phyloP scores from a whole-genome alignment of 495 filamentous ascomycete genomes.

The Hyphodiscus hymeniophilus region DNA sequence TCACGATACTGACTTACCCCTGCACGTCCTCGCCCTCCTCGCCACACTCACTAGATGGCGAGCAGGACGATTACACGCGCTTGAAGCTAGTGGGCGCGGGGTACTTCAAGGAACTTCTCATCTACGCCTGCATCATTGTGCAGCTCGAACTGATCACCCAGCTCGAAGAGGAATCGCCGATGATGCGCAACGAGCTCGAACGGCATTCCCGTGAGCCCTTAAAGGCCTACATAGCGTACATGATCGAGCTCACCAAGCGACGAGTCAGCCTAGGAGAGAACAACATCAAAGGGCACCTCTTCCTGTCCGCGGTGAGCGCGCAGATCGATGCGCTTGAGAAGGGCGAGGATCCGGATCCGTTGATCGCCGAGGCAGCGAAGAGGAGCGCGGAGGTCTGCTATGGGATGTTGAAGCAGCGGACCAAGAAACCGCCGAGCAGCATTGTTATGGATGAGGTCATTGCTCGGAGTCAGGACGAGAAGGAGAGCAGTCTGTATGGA shows the following conservation, averaged over 20 bases:
- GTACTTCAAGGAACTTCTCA: constrained; percentile 19
- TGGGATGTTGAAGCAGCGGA: constrained; percentile 2
- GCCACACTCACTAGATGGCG: neutral
- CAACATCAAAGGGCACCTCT: constrained; percentile 22
- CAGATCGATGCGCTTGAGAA: constrained; percentile 26
- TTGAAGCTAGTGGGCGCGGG: constrained; percentile 14
- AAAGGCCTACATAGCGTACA: constrained; percentile 15
- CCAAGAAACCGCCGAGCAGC: neutral
- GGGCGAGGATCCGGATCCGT: constrained; percentile 22
- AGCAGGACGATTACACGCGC: constrained; percentile 11
- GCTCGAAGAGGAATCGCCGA: constrained; percentile 17
- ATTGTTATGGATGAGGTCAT: neutral
- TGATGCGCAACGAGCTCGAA: neutral
- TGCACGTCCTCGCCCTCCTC: neutral
- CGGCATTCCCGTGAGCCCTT: constrained; percentile 1
- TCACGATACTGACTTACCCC: constrained; percentile 32
- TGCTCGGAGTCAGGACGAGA: no score
- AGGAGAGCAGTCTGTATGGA: neutral
- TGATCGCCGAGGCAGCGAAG: constrained; percentile 20
- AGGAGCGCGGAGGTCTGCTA: constrained; percentile 18
- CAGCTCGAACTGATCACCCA: constrained; percentile 17
- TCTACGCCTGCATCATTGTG: constrained; percentile 18
- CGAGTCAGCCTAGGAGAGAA: constrained; percentile 17
- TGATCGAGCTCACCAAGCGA: constrained; percentile 22
- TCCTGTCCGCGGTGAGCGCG: constrained; percentile 22